Evolutionary conservation across 225 moss, liverwort and hornwort genomes (phyloP), one percentile per base, ranked within the genome.

Genomic region (Marchantia polymorpha): DNA sequence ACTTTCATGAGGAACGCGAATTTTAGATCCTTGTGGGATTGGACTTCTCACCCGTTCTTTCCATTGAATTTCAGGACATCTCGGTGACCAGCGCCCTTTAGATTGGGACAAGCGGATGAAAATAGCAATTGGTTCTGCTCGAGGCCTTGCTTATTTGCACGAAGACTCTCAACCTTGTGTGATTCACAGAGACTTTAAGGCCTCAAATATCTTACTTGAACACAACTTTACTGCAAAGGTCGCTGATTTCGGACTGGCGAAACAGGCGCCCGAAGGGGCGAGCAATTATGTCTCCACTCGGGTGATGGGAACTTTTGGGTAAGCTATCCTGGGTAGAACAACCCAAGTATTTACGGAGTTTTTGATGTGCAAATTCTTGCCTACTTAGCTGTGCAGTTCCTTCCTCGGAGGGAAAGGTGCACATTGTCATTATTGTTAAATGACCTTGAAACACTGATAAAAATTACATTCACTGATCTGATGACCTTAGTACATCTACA

Each of bases 231-330:
- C 89, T 73, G 91, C 96, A 29, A 96, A 96, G 85, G 96, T 96
- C 76, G 94, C 96, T 61, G 96, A 96, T 84, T 96, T 96, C 79
- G 96, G 96, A 26, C 90, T 96, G 76, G 96, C 96, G 48, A 92
- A 94, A 82, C 94, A 91, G 78, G 96, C 96, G 27, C 96, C 96
- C 15, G 96, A 96, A 87, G 96, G 96, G 61, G 92, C 94, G 78
- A 91, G 92, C 59, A 92, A 94, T 75, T 92, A 94, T 48, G 96
- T 96, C 53, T 94, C 92, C 52, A 96, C 96, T 46, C 91, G 96
- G 30, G 96, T 96, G 39, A 96, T 96, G 96, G 96, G 96, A 49
- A 96, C 96, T 68, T 96, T 96, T 76, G 96, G 96, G 96, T 96
- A 89, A 23, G 54, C 25, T n/a, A 23, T 54, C 53, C 23, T 27